Percentiles rank a stretch among this genome's conserved stretches.
phyloP scores from a whole-genome alignment of 768 basidiomycete genomes.

The Suillus clintonianus region DNA sequence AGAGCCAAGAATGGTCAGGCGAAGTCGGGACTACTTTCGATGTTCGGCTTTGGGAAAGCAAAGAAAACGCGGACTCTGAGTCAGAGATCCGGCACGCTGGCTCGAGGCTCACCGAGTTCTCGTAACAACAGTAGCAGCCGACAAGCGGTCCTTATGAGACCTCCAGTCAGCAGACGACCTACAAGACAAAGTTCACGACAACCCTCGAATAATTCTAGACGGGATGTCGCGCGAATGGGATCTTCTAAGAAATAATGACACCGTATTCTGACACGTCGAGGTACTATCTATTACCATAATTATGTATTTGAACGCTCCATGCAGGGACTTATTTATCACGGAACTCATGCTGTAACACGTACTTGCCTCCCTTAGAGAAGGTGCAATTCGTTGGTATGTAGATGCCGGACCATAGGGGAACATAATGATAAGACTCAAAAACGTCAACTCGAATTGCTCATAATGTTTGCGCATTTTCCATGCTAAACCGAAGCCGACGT shows the following conservation, averaged over 20 bases:
- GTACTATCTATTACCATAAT: constrained; percentile 5
- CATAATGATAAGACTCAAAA: background rate
- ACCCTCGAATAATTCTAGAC: constrained; percentile 15
- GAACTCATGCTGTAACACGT: constrained; percentile 5
- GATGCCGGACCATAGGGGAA: background rate
- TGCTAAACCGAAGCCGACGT: background rate
- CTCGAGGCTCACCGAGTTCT: constrained; percentile 11
- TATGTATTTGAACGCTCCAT: constrained; percentile 3
- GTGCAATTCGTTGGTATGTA: background rate
- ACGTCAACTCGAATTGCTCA: background rate
- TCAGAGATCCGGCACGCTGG: constrained; percentile 10
- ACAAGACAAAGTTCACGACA: constrained; percentile 20
- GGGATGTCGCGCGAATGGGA: constrained; percentile 5
- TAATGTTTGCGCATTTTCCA: background rate
- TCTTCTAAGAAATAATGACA: background rate
- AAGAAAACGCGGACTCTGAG: constrained; percentile 13
- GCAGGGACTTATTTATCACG: constrained; percentile 7
- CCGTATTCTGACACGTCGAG: background rate
- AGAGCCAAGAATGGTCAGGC: constrained; percentile 16
- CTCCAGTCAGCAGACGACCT: constrained; percentile 16
- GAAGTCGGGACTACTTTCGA: constrained; percentile 28
- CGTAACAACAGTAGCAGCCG: constrained; percentile 14
- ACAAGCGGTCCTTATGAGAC: background rate
- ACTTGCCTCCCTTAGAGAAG: background rate
- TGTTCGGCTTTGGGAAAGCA: constrained; percentile 20